phyloP scores from a whole-genome alignment of 2,329 filamentous ascomycete genomes.

The Bimuria novae-zelandiae region DNA sequence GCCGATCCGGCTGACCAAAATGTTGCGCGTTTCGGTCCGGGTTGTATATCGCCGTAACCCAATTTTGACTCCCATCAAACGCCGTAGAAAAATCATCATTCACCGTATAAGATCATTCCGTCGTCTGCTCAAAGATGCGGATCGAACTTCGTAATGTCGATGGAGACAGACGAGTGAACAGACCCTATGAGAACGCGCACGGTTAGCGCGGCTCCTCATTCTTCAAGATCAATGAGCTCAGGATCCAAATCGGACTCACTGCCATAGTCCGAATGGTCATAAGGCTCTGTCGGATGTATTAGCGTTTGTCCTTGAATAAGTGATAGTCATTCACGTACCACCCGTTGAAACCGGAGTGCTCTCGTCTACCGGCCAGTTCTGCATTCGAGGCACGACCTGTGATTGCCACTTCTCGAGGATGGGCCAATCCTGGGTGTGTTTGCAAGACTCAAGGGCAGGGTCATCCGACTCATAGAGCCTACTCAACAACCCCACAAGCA shows the following conservation, averaged over 20 bases:
- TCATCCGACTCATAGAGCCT: constrained; percentile 26
- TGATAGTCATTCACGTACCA: constrained; percentile 9
- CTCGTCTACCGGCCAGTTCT: constrained; percentile 34
- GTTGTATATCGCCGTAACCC: background rate
- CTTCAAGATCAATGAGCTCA: constrained; percentile 30
- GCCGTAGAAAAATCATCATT: background rate
- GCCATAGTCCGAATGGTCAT: constrained; percentile 44
- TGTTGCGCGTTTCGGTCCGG: background rate
- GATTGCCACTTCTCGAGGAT: constrained; percentile 28
- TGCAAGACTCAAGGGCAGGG: constrained; percentile 22
- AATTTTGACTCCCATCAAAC: background rate
- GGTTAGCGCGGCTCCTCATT: constrained; percentile 9
- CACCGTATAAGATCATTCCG: background rate
- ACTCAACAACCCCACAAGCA: constrained; percentile 27
- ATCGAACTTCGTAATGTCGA: background rate
- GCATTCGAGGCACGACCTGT: constrained; percentile 30
- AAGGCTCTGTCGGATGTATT: constrained; percentile 23
- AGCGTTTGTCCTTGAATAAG: background rate
- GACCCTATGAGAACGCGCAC: background rate
- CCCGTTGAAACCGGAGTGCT: constrained; percentile 34
- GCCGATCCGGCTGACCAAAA: no score
- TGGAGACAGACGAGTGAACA: background rate
- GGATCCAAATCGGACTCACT: constrained; percentile 42
- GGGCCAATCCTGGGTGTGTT: constrained; percentile 25
- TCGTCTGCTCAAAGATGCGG: background rate